Evolutionary conservation across 306 rosid genomes (phyloP).

Genomic region (Pyrus betulifolia): DNA sequence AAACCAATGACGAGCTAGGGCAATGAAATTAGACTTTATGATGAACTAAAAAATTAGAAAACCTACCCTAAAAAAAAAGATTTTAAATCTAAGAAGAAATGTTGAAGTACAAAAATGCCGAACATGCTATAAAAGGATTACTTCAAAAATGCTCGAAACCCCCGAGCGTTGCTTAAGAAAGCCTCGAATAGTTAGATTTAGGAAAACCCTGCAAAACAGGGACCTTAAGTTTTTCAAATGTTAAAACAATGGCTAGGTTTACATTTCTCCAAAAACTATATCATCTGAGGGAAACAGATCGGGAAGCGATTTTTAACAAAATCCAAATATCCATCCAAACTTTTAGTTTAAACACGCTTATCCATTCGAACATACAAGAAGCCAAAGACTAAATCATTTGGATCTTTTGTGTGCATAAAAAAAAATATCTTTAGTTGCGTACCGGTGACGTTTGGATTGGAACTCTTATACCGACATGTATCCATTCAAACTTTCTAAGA

Average conservation of each 20-base stretch:
- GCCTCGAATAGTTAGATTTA: too few species aligned
- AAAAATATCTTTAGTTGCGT: background rate
- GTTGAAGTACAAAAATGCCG: background rate
- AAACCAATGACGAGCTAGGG: background rate
- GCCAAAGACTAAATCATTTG: background rate
- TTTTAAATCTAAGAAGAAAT: background rate
- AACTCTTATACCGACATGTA: background rate
- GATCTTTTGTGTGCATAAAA: background rate
- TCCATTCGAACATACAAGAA: background rate
- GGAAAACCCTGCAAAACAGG: too few species aligned
- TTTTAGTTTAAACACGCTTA: background rate
- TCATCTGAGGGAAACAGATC: background rate
- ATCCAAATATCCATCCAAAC: background rate
- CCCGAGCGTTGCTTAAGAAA: too few species aligned
- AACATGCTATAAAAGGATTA: background rate
- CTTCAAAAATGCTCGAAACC: too few species aligned
- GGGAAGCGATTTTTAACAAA: background rate
- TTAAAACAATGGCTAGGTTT: too few species aligned
- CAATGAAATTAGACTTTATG: background rate
- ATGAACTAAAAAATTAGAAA: background rate
- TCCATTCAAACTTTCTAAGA: background rate
- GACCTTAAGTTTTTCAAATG: background rate
- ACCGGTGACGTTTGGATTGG: background rate
- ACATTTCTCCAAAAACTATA: background rate
- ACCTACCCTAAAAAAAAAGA: background rate